A percentile compares a stretch with the other conserved stretches of the same genome.
Conservation (phyloP, 2,329 filamentous ascomycete genomes). For the Exophiala bonariae region DNA sequence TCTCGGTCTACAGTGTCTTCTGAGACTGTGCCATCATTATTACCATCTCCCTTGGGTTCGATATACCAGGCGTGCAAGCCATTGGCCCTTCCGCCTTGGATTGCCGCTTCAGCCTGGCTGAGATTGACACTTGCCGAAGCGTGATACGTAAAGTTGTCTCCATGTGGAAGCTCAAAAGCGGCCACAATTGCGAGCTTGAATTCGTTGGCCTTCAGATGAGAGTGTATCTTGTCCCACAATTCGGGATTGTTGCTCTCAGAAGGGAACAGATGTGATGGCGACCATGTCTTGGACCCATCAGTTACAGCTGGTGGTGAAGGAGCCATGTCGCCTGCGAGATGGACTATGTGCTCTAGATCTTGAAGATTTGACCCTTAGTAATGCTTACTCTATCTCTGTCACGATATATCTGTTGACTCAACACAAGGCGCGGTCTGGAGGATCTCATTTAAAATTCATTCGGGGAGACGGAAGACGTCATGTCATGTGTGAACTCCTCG, state of each 20-base stretch:
- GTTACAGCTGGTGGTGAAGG: conserved; percentile 26
- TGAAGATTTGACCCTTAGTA: too few species aligned
- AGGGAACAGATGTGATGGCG: conserved; percentile 46
- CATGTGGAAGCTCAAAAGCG: conserved; percentile 47
- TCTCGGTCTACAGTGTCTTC: conserved; percentile 8
- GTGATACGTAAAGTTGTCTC: conserved; percentile 52
- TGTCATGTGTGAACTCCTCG: too few species aligned
- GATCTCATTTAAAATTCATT: too few species aligned
- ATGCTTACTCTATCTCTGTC: too few species aligned
- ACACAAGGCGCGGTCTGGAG: too few species aligned
- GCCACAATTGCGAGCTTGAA: conserved; percentile 48
- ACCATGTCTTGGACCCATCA: conserved; percentile 44
- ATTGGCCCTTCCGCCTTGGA: conserved; percentile 46
- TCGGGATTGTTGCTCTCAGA: conserved; percentile 37
- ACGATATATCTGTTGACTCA: too few species aligned
- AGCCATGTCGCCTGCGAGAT: too few species aligned
- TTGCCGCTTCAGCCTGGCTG: conserved; percentile 49
- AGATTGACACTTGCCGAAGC: conserved; percentile 54
- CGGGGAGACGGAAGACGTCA: too few species aligned
- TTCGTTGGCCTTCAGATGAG: conserved; percentile 41
- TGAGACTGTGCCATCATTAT: background rate
- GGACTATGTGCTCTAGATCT: too few species aligned
- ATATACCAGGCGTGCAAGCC: conserved; percentile 54
- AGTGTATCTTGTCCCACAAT: conserved; percentile 35
- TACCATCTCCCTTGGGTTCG: conserved; percentile 1